These are phyloP conservation scores for Chaetomium tenue DNA, from an alignment of 495 filamentous ascomycete genomes.

Conservation along the genomic window DNA sequence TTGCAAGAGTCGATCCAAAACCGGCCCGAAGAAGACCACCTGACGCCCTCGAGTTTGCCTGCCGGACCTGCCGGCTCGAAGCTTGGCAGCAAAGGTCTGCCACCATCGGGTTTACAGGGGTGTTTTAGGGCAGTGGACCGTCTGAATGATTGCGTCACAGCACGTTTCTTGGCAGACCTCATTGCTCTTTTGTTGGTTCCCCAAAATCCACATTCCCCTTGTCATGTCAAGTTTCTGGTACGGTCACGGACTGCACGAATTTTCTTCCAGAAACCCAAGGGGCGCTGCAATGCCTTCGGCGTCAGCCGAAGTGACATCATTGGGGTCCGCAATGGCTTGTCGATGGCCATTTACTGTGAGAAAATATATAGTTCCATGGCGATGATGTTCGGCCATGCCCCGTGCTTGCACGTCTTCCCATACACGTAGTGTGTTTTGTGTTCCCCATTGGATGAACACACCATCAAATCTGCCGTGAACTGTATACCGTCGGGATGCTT, in stretches of 20 bases:
- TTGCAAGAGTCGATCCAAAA: neutral
- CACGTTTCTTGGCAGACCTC: constrained; percentile 1
- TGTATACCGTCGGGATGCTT: constrained; percentile 16
- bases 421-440: neutral
- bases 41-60: neutral
- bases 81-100: neutral
- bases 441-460: constrained; percentile 3
- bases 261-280: neutral
- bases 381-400: neutral
- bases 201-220: neutral
- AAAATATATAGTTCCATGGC: constrained; percentile 1
- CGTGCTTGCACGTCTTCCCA: neutral
- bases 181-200: constrained; percentile 6
- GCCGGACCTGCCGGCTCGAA: neutral
- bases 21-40: neutral
- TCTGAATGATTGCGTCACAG: constrained; percentile 14
- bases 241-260: neutral
- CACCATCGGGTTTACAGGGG: neutral
- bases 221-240: neutral
- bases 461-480: neutral
- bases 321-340: neutral
- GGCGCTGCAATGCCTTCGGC: neutral
- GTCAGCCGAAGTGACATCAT: constrained; percentile 13
- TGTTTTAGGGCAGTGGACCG: neutral
- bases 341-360: neutral